phyloP scores from a whole-genome alignment of 148 eudicot genomes.

The Chenopodium quinoa region DNA sequence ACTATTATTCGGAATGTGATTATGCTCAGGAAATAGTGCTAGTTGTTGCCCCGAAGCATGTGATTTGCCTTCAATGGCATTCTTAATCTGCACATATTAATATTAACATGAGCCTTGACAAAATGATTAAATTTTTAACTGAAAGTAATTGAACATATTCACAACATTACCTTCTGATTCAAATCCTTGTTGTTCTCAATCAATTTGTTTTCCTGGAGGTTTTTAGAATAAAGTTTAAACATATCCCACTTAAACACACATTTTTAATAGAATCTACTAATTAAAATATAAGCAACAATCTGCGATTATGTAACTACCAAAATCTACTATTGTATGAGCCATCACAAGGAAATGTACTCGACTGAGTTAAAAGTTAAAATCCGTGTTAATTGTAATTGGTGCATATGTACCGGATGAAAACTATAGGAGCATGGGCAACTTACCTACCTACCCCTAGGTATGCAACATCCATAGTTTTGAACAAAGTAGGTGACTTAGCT shows the following conservation, averaged over 20 bases:
- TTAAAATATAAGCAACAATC: too few species aligned
- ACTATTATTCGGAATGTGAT: slow-evolving; percentile 8
- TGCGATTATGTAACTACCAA: too few species aligned
- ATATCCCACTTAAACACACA: too few species aligned
- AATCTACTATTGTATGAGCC: too few species aligned
- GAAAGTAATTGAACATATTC: not conserved
- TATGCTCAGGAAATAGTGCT: not conserved
- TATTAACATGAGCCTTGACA: not conserved
- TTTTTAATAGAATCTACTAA: too few species aligned
- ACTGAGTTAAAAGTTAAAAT: too few species aligned
- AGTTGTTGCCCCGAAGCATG: slow-evolving; percentile 11
- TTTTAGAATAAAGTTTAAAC: not conserved
- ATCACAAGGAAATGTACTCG: too few species aligned
- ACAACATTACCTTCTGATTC: slow-evolving; percentile 15
- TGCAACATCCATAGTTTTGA: not conserved
- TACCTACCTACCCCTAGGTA: not conserved
- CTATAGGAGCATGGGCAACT: not conserved
- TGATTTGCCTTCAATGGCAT: not conserved
- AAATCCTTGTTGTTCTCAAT: slow-evolving; percentile 13
- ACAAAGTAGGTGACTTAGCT: not conserved
- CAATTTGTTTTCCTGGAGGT: slow-evolving; percentile 20
- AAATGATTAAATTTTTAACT: not conserved
- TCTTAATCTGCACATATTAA: not conserved
- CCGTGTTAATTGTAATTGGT: too few species aligned
- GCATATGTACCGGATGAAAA: too few species aligned